Conservation (phyloP, 1,284 basidiomycete species). For the Irpex sp. region DNA sequence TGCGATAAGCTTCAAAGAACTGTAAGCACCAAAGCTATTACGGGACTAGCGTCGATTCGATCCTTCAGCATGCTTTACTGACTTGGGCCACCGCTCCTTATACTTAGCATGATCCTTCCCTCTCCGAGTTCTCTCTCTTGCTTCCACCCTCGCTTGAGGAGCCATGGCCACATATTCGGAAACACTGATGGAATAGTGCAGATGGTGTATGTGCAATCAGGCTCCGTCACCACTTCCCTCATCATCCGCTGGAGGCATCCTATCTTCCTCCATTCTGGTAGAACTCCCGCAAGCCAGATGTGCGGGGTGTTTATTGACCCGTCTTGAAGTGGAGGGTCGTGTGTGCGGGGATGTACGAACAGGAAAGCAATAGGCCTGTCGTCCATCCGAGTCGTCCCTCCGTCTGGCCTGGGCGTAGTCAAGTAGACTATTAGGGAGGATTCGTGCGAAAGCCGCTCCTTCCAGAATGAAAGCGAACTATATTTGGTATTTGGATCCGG, state of each 20-base stretch:
- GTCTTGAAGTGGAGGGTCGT: constrained; percentile 16
- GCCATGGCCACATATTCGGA: constrained; percentile 27
- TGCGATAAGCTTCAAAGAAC: no score
- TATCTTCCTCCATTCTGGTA: constrained; percentile 17
- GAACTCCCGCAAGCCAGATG: constrained; percentile 26
- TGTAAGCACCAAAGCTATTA: no score
- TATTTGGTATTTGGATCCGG: constrained; percentile 20
- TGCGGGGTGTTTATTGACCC: constrained; percentile 19
- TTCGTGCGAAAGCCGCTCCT: constrained; percentile 17
- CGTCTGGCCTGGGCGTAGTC: background rate
- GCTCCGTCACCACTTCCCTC: constrained; percentile 9
- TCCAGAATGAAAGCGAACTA: constrained; percentile 21
- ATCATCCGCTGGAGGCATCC: constrained; percentile 24
- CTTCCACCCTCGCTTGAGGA: constrained; percentile 21
- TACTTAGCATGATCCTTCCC: constrained; percentile 24
- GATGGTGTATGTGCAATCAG: constrained; percentile 15
- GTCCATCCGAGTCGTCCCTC: background rate
- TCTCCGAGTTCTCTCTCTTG: constrained; percentile 19
- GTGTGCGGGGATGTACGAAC: constrained; percentile 20
- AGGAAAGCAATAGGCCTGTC: constrained; percentile 19
- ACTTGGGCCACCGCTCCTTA: background rate
- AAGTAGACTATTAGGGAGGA: constrained; percentile 22
- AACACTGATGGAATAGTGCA: constrained; percentile 24
- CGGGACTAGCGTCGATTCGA: no score
- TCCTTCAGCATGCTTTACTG: background rate